Evolutionary conservation across 1,284 basidiomycete species (phyloP).

Genomic region (Ceratobasidium sp.): DNA sequence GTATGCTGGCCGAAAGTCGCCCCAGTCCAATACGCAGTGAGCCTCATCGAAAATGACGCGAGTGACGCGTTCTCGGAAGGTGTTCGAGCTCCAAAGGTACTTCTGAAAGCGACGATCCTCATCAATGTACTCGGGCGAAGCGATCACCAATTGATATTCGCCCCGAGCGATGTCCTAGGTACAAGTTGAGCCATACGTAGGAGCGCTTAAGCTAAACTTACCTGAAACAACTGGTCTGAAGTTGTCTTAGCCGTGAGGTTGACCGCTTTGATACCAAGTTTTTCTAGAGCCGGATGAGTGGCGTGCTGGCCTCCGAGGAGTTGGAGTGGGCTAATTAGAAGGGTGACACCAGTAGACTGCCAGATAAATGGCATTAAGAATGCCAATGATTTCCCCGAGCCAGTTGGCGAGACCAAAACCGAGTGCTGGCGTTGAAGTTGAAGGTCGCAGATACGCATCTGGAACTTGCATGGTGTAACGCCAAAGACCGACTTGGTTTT

Average conservation of each 20-base stretch:
- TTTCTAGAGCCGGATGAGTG: background rate
- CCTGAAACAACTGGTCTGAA: constrained; percentile 12
- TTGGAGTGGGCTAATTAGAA: constrained; percentile 30
- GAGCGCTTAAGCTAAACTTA: too few species aligned
- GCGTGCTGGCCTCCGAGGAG: constrained; percentile 30
- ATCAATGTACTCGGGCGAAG: constrained; percentile 31
- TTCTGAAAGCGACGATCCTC: constrained; percentile 10
- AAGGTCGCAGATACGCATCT: too few species aligned
- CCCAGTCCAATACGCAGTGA: constrained; percentile 25
- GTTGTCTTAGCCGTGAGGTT: constrained; percentile 30
- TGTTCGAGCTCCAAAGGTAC: constrained; percentile 3
- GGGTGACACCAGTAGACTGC: constrained; percentile 1
- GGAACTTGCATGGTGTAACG: too few species aligned
- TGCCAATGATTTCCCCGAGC: too few species aligned
- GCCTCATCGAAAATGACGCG: constrained; percentile 22
- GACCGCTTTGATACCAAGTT: background rate
- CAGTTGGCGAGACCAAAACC: too few species aligned
- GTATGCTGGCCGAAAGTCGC: constrained; percentile 17
- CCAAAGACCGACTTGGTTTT: too few species aligned
- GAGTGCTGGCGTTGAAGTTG: too few species aligned
- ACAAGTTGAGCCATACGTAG: background rate
- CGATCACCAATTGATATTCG: background rate
- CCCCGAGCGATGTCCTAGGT: background rate
- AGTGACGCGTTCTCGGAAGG: background rate
- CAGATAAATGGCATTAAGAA: constrained; percentile 27